A percentile compares a stretch with the other conserved stretches of the same genome.
Evolutionary conservation across 2,329 filamentous ascomycete species (phyloP).

Genomic region (Trichoderma koningiopsis): DNA sequence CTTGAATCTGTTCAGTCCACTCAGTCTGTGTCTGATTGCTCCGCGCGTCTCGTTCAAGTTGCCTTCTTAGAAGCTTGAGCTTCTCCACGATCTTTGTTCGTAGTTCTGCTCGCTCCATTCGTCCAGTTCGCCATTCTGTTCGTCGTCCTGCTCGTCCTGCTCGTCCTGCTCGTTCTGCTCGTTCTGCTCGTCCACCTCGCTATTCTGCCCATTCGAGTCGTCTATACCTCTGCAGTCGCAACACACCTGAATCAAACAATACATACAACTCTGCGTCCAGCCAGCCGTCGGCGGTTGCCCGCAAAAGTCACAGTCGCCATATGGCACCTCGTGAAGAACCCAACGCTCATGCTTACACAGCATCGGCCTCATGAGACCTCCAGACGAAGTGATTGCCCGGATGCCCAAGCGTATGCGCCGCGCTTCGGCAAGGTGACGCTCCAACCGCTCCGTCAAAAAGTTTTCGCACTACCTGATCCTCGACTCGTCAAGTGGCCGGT

Average conservation of each 20-base stretch:
- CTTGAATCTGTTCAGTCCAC: too few relatives aligned
- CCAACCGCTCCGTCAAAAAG: neutral
- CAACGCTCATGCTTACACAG: neutral
- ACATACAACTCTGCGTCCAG: neutral
- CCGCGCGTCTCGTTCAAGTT: too few relatives aligned
- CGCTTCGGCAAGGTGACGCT: neutral
- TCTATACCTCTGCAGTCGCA: neutral
- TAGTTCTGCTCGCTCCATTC: too few relatives aligned
- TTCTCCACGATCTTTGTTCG: too few relatives aligned
- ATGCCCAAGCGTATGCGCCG: neutral
- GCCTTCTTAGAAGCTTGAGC: too few relatives aligned
- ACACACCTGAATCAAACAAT: neutral
- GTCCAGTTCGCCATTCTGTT: too few relatives aligned
- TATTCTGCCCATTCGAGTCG: neutral
- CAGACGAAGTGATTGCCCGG: neutral
- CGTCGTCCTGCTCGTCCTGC: too few relatives aligned
- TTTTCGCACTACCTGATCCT: neutral
- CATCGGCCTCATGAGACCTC: neutral
- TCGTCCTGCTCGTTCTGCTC: too few relatives aligned
- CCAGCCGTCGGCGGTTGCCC: too few relatives aligned
- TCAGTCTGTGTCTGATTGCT: too few relatives aligned
- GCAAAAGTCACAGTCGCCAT: neutral
- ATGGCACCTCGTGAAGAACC: neutral
- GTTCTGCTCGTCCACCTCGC: too few relatives aligned
- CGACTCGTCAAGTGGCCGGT: neutral